A percentile compares a stretch with the other conserved stretches of the same genome.
Conservation (phyloP, 2,329 filamentous ascomycete genomes). For the Simplicillium aogashimaense region DNA sequence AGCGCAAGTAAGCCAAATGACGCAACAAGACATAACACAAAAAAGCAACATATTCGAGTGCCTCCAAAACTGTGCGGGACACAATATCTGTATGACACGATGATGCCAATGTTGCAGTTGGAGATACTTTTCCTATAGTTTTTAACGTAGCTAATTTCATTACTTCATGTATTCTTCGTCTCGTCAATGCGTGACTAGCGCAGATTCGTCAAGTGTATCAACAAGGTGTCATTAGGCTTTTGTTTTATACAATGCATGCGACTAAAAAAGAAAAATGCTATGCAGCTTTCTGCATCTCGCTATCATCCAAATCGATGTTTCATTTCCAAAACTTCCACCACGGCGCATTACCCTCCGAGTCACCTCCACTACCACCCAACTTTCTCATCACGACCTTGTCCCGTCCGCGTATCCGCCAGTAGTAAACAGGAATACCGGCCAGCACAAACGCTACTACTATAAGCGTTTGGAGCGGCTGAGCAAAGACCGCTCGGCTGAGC, state of each 20-base stretch:
- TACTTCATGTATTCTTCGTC: neutral
- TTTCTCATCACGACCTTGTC: conserved; percentile 29
- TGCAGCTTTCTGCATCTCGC: too few relatives aligned
- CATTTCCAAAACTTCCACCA: conserved; percentile 55
- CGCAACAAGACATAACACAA: neutral
- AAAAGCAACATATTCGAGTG: neutral
- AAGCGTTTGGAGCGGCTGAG: conserved; percentile 81
- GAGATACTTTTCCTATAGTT: too few relatives aligned
- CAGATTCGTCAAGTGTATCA: too few relatives aligned
- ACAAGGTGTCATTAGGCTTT: too few relatives aligned
- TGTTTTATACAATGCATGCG: too few relatives aligned
- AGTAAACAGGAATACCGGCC: conserved; percentile 79
- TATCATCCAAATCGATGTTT: conserved; percentile 1
- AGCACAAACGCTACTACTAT: conserved; percentile 79
- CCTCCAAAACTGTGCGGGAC: neutral
- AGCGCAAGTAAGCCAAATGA: conserved; percentile 44
- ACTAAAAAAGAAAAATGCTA: too few relatives aligned
- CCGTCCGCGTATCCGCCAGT: conserved; percentile 67
- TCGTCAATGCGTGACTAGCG: too few relatives aligned
- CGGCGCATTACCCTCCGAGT: conserved; percentile 19
- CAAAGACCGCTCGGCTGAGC: conserved; percentile 79
- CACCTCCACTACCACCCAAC: conserved; percentile 25
- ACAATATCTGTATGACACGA: neutral
- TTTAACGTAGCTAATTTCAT: neutral
- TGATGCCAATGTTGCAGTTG: too few relatives aligned